Evolutionary conservation across 495 filamentous ascomycete species (phyloP).

Genomic region (Podospora comata): DNA sequence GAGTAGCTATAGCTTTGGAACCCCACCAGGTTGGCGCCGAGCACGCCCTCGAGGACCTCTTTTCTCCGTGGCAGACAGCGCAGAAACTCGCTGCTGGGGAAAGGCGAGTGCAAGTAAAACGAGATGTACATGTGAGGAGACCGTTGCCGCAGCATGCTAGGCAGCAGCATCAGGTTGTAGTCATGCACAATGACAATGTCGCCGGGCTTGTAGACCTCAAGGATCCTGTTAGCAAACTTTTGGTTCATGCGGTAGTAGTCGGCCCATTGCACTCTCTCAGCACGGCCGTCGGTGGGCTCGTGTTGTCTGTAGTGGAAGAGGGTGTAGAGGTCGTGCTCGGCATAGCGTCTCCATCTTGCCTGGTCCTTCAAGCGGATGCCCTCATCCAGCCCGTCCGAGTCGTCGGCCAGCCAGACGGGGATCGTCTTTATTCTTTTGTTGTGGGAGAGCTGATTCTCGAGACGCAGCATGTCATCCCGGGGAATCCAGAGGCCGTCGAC

Average conservation of each 20-base stretch:
- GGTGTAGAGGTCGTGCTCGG: constrained; percentile 84
- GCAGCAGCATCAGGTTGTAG: constrained; percentile 83
- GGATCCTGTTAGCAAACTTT: constrained; percentile 80
- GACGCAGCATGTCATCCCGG: constrained; percentile 59
- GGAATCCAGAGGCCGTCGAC: constrained; percentile 63
- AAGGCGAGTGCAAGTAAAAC: constrained; percentile 88
- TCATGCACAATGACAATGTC: constrained; percentile 91
- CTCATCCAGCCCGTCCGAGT: constrained; percentile 60
- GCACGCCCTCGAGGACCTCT: constrained; percentile 79
- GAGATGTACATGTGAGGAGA: constrained; percentile 82
- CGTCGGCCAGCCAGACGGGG: constrained; percentile 83
- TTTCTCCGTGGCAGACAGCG: constrained; percentile 81
- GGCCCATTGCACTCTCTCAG: constrained; percentile 77
- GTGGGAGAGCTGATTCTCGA: constrained; percentile 66
- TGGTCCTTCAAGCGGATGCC: constrained; percentile 71
- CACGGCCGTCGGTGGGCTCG: constrained; percentile 77
- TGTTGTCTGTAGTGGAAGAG: constrained; percentile 93
- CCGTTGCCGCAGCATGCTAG: constrained; percentile 76
- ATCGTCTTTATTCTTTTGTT: constrained; percentile 62
- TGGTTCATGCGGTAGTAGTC: constrained; percentile 87
- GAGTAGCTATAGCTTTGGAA: constrained; percentile 94
- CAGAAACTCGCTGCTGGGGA: constrained; percentile 91
- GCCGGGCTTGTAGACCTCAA: constrained; percentile 80
- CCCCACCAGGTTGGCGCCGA: constrained; percentile 85
- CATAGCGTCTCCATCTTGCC: constrained; percentile 77